These are phyloP conservation scores for Coffea eugenioides DNA, from an alignment of 257 asterid species.

Conservation along the genomic window DNA sequence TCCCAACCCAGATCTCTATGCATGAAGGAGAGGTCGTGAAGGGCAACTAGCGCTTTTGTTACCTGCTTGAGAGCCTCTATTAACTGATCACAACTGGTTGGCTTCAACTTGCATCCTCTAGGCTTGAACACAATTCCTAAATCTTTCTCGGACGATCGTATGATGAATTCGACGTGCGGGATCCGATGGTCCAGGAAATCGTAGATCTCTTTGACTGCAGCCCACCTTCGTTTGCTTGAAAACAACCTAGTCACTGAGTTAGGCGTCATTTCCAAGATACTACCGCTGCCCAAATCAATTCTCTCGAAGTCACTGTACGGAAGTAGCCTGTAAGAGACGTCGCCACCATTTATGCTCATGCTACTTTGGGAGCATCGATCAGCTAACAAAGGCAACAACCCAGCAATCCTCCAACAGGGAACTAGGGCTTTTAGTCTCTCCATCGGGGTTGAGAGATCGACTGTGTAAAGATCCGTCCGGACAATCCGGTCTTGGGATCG, in stretches of 20 bases:
- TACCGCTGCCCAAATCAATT: constrained; percentile 33
- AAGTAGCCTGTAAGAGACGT: constrained; percentile 8
- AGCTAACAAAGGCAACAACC: constrained; percentile 38
- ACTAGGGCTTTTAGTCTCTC: constrained; percentile 46
- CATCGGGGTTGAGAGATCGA: constrained; percentile 34
- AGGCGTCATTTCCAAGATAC: constrained; percentile 39
- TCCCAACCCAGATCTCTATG: constrained; percentile 51
- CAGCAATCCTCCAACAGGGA: constrained; percentile 46
- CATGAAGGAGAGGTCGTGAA: constrained; percentile 48
- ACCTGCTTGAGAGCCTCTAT: constrained; percentile 43
- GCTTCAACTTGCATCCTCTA: constrained; percentile 37
- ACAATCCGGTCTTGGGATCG: constrained; percentile 38
- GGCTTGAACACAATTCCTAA: constrained; percentile 43
- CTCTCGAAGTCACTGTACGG: constrained; percentile 41
- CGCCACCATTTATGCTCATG: background rate
- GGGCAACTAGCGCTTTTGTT: constrained; percentile 43
- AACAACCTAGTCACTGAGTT: constrained; percentile 26
- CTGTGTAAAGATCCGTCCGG: constrained; percentile 43
- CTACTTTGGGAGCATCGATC: constrained; percentile 26
- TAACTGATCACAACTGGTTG: constrained; percentile 30
- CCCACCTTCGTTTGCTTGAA: constrained; percentile 32
- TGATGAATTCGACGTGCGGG: constrained; percentile 39
- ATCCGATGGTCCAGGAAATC: constrained; percentile 42
- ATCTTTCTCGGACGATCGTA: constrained; percentile 40
- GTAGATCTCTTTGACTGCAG: constrained; percentile 41